Conservation (phyloP, 257 asterid genomes). For the Capsicum pubescens region DNA sequence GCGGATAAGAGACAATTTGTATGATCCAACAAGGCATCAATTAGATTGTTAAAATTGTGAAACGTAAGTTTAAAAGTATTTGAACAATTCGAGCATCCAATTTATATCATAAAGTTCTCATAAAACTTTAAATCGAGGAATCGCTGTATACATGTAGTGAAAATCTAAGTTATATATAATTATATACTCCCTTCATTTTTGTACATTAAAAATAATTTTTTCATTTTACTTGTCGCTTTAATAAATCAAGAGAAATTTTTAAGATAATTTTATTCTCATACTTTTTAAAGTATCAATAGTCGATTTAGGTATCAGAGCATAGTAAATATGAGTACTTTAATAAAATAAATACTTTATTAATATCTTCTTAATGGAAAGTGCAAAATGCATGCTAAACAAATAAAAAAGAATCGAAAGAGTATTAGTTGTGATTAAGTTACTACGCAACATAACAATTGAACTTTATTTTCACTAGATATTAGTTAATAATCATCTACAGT, state of each 20-base stretch:
- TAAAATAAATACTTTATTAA: too few relatives aligned
- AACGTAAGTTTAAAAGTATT: not conserved
- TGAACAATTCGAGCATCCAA: not conserved
- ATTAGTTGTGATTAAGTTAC: not conserved
- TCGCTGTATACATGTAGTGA: not conserved
- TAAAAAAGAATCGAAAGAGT: too few relatives aligned
- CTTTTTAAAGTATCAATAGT: too few relatives aligned
- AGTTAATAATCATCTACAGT: not conserved
- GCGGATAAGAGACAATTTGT: not conserved
- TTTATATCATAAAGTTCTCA: not conserved
- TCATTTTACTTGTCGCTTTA: too few relatives aligned
- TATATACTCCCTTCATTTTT: too few relatives aligned
- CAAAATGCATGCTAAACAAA: not conserved
- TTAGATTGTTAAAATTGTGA: not conserved
- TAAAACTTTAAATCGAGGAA: slow-evolving; percentile 9
- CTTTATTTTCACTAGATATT: not conserved
- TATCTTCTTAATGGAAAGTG: too few relatives aligned
- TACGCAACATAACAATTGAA: not conserved
- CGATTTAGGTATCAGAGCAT: too few relatives aligned
- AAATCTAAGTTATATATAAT: too few relatives aligned
- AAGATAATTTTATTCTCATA: too few relatives aligned
- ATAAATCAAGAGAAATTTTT: too few relatives aligned
- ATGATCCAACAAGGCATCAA: not conserved
- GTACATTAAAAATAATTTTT: too few relatives aligned
- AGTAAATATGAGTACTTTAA: too few relatives aligned